phyloP scores from a whole-genome alignment of 495 filamentous ascomycete species.

The Lepidopterella palustris region DNA sequence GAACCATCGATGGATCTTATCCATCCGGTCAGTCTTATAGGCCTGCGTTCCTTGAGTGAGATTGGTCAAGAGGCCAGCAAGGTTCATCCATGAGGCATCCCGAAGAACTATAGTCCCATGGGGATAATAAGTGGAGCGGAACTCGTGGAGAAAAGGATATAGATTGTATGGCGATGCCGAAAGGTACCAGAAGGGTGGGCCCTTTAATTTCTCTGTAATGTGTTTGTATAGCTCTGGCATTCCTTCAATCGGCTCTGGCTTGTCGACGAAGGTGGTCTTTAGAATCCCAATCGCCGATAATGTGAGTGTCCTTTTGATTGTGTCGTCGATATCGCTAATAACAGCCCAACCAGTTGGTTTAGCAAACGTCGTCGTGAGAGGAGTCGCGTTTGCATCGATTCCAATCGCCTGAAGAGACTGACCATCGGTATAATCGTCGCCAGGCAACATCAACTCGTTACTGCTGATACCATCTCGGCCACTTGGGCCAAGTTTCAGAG shows the following conservation, averaged over 20 bases:
- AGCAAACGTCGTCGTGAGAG: slow-evolving; percentile 63
- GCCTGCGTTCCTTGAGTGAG: slow-evolving; percentile 75
- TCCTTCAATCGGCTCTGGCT: slow-evolving; percentile 60
- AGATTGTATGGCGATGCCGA: slow-evolving; percentile 93
- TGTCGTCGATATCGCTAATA: slow-evolving; percentile 91
- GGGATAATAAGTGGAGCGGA: slow-evolving; percentile 63
- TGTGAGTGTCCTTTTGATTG: slow-evolving; percentile 87
- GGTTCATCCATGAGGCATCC: slow-evolving; percentile 80
- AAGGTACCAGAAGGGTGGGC: slow-evolving; percentile 83
- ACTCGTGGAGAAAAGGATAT: slow-evolving; percentile 74
- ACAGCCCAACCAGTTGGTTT: slow-evolving; percentile 78
- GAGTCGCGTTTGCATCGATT: slow-evolving; percentile 36
- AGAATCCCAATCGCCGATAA: slow-evolving; percentile 71
- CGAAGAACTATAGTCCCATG: slow-evolving; percentile 77
- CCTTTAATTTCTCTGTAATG: slow-evolving; percentile 49
- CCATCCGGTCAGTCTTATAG: slow-evolving; percentile 80
- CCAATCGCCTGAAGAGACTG: slow-evolving; percentile 37
- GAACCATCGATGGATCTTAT: slow-evolving; percentile 67
- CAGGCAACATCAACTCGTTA: slow-evolving; percentile 45
- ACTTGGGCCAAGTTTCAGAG: slow-evolving; percentile 60
- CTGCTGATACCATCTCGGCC: slow-evolving; percentile 63
- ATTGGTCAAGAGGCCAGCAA: slow-evolving; percentile 69
- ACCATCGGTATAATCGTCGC: slow-evolving; percentile 28
- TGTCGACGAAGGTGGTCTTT: slow-evolving; percentile 71
- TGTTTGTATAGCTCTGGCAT: slow-evolving; percentile 79